A percentile compares a stretch with the other conserved stretches of the same genome.
These are phyloP conservation scores for Pyrenophora graminea DNA, from an alignment of 2,329 filamentous ascomycete genomes.

Conservation along the genomic window DNA sequence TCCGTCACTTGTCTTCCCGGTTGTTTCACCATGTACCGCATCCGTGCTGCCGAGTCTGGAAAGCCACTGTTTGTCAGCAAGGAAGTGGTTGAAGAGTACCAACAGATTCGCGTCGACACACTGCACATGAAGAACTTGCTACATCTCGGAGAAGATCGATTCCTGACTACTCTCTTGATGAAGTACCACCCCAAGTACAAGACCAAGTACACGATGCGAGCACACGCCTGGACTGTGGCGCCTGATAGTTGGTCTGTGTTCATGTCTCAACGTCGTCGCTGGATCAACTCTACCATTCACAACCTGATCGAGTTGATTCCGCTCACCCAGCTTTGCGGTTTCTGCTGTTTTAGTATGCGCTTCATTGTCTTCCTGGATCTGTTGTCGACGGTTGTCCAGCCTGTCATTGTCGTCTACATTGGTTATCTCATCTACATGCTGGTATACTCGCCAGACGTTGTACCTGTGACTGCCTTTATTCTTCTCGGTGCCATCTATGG, in stretches of 20 bases:
- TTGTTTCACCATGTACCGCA: conserved; percentile 99
- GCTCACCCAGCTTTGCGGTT: conserved; percentile 91
- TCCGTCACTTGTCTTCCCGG: conserved; percentile 96
- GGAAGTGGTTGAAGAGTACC: conserved; percentile 85
- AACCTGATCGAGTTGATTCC: conserved; percentile 96
- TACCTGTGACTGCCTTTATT: conserved; percentile 87
- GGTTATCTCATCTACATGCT: conserved; percentile 83
- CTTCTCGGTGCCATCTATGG: conserved; percentile 95
- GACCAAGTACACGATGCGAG: conserved; percentile 93
- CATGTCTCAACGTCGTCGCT: conserved; percentile 95
- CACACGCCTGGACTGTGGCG: conserved; percentile 95
- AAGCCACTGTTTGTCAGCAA: conserved; percentile 96
- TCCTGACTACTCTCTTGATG: conserved; percentile 89
- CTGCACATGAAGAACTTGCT: conserved; percentile 98
- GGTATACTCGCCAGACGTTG: conserved; percentile 61
- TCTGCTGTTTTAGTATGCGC: conserved; percentile 99
- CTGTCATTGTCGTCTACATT: conserved; percentile 88
- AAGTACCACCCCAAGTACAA: conserved; percentile 94
- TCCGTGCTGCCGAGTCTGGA: conserved; percentile 89
- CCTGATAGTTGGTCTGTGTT: conserved; percentile 94
- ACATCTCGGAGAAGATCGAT: conserved; percentile 96
- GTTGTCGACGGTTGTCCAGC: conserved; percentile 87
- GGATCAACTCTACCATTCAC: conserved; percentile 99
- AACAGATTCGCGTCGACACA: conserved; percentile 94
- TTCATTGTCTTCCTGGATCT: conserved; percentile 96